Evolutionary conservation across 495 filamentous ascomycete species (phyloP).

Genomic region (Friedmanniomyces endolithicus): DNA sequence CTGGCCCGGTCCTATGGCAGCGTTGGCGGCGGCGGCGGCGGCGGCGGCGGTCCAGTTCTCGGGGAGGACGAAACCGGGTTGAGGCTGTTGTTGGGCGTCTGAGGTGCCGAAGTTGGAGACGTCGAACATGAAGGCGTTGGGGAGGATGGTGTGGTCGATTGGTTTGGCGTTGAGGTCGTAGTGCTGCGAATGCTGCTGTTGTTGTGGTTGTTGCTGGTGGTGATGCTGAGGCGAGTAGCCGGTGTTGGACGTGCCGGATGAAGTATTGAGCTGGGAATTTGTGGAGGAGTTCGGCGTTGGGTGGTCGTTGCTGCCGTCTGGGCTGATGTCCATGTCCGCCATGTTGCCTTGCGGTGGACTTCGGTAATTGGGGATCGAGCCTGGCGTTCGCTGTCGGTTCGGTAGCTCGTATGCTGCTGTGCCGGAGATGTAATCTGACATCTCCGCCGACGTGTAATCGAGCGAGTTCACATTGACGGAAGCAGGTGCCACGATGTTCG

Average conservation of each 20-base stretch:
- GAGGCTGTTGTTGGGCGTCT: not conserved
- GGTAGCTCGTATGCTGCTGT: conserved; percentile 10
- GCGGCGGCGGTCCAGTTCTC: no score
- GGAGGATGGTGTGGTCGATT: not conserved
- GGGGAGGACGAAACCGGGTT: conserved; percentile 6
- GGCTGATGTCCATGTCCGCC: conserved; percentile 15
- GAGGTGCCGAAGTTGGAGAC: conserved; percentile 3
- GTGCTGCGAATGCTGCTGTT: not conserved
- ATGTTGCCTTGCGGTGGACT: conserved; percentile 6
- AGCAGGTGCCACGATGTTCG: not conserved
- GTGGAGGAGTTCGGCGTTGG: conserved; percentile 7
- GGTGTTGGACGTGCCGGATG: conserved; percentile 9
- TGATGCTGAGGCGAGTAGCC: conserved; percentile 11
- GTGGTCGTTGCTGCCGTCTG: conserved; percentile 8
- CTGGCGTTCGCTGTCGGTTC: conserved; percentile 12
- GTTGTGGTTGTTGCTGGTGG: not conserved
- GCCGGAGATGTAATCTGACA: conserved; percentile 1
- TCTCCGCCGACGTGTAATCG: conserved; percentile 2
- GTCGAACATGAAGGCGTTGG: conserved; percentile 3
- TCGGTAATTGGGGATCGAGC: conserved; percentile 6
- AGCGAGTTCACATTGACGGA: not conserved
- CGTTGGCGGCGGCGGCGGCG: no score
- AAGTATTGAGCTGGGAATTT: conserved; percentile 5
- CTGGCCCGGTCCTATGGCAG: conserved; percentile 5
- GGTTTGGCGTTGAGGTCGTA: not conserved